Evolutionary conservation across 2,329 filamentous ascomycete species (phyloP).

Genomic region (Neospermospora avenae): DNA sequence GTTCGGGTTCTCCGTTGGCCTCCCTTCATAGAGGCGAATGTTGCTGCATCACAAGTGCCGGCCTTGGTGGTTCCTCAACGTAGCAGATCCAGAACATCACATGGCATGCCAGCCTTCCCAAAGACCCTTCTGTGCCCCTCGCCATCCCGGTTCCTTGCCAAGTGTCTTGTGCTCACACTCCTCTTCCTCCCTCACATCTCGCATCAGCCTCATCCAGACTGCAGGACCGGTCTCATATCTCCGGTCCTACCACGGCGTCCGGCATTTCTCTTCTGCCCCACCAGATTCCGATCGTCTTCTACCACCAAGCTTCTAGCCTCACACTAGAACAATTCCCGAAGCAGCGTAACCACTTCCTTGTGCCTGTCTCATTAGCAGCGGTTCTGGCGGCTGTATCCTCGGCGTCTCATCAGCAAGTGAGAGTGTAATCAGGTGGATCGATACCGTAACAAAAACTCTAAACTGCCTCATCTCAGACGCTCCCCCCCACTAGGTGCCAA

Average conservation of each 20-base stretch:
- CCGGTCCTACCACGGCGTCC: slow-evolving; percentile 7
- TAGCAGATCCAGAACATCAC: neutral
- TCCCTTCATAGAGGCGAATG: neutral
- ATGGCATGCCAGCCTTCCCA: slow-evolving; percentile 1
- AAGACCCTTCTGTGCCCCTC: neutral
- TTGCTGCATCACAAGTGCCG: neutral
- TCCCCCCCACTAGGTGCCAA: slow-evolving; percentile 1
- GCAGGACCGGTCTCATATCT: neutral
- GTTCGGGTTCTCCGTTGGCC: neutral
- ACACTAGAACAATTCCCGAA: slow-evolving; percentile 5
- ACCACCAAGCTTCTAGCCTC: slow-evolving; percentile 5
- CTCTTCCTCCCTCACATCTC: neutral
- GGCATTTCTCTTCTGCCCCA: slow-evolving; percentile 8
- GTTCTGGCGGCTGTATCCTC: neutral
- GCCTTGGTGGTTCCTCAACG: neutral
- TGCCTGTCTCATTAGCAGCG: neutral
- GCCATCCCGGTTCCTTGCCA: neutral
- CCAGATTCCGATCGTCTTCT: neutral
- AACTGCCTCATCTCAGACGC: neutral
- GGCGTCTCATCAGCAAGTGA: neutral
- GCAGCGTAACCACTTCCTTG: neutral
- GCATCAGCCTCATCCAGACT: slow-evolving; percentile 1
- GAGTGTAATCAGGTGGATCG: neutral
- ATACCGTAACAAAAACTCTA: slow-evolving; percentile 1
- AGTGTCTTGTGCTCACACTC: neutral